Evolutionary conservation across 2,329 filamentous ascomycete species (phyloP), one percentile per base, ranked within the genome.

Genomic region (Aphanocladium album): DNA sequence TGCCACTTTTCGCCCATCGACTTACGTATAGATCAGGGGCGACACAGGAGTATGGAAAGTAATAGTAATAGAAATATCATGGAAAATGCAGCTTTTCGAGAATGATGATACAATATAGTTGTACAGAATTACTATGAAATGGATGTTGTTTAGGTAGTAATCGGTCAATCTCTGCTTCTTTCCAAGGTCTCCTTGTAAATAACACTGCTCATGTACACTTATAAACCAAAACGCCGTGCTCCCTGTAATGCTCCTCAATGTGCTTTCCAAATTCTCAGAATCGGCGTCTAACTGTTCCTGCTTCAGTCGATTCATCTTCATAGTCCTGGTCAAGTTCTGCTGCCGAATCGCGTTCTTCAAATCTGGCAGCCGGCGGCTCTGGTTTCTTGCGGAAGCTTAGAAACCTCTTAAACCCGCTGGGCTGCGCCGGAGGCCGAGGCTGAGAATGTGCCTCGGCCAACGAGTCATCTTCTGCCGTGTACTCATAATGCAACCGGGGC

Each of bases 401-500:
- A 41, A 81, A 67, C 62, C 77, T 74, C 71, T 78, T 79, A 59
- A 82, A 73, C 0, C 74, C 74, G 27, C 68, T 72, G 11, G 73
- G 69, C 27, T 72, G 70, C 21, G 57, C 49, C 14, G 46, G 57
- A 14, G 39, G 14, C 21, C 45, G 37, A 5, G 27, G 17, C n/a
- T 60, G 50, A 39, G 67, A 65, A n/a, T 39, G 57, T 35, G 68
- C 66, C 25, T 61, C 62, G 12, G 62, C 63, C 51, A 67, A 41
- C 23, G 64, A 63, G n/a, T 77, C 74, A 5, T 77, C 75, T 57
- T 76, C 76, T 2, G 71, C 70, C 17, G 75, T 71, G 62, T 83
- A 80, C 56, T 83, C 80, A 61, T 87, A 87, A 74, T 81, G 82
- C 56, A 99, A 77, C 57, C 86, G 85, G 12, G 96, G 95, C 5